Conservation (phyloP, 2,329 filamentous ascomycete genomes). For the Ustulina deusta region DNA sequence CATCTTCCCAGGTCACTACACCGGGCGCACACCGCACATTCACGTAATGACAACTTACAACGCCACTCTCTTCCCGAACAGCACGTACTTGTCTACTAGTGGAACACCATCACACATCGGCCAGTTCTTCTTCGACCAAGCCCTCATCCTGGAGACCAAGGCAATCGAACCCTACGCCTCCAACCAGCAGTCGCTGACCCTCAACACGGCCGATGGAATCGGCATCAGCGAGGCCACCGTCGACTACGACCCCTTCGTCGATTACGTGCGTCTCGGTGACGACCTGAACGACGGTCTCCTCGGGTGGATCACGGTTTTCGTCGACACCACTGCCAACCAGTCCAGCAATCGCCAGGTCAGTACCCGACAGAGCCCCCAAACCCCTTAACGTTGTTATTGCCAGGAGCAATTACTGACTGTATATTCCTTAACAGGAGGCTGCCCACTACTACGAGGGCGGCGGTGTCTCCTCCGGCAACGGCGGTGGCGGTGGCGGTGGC, state of each 20-base stretch:
- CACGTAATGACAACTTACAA: slow-evolving; percentile 48
- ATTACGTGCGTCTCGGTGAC: slow-evolving; percentile 68
- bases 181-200: slow-evolving; percentile 58
- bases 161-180: slow-evolving; percentile 57
- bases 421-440: slow-evolving; percentile 17
- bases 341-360: slow-evolving; percentile 35
- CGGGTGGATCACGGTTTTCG: slow-evolving; percentile 63
- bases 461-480: slow-evolving; percentile 42
- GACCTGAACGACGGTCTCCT: slow-evolving; percentile 61
- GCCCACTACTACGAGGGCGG: slow-evolving; percentile 48
- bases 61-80: slow-evolving; percentile 58
- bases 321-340: slow-evolving; percentile 54
- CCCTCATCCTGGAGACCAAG: slow-evolving; percentile 63
- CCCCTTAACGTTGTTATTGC: not conserved
- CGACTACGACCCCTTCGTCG: slow-evolving; percentile 65
- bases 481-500: slow-evolving; percentile 32
- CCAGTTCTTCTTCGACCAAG: slow-evolving; percentile 71
- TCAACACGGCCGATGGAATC: slow-evolving; percentile 64
- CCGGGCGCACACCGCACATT: slow-evolving; percentile 51
- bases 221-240: slow-evolving; percentile 61
- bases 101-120: slow-evolving; percentile 67
- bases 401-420: not conserved
- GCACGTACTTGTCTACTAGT: slow-evolving; percentile 55
- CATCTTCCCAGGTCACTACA: slow-evolving; percentile 51
- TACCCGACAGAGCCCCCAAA: not conserved